Percentiles rank a stretch among this genome's conserved stretches.
phyloP scores from a whole-genome alignment of 1,139 yeast species.

The Saccharomyces hybrid region DNA sequence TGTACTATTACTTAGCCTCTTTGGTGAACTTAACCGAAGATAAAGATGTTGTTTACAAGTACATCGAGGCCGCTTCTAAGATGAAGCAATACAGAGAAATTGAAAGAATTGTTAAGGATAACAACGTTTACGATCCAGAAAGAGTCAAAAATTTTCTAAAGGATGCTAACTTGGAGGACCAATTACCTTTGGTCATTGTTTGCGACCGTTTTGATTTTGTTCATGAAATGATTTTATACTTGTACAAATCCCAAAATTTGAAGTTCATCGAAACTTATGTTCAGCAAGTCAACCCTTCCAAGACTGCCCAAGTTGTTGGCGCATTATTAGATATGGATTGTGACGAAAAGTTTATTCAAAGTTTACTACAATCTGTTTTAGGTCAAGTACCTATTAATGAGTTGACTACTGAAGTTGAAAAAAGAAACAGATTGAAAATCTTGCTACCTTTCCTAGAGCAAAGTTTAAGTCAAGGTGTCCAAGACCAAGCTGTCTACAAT shows the following conservation, averaged over 20 bases:
- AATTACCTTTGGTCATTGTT: constrained; percentile 90
- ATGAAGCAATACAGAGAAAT: constrained; percentile 88
- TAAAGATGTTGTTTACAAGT: constrained; percentile 90
- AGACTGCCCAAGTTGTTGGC: constrained; percentile 94
- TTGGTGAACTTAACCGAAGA: constrained; percentile 92
- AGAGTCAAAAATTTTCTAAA: constrained; percentile 94
- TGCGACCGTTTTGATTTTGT: constrained; percentile 90
- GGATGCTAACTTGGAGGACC: constrained; percentile 90
- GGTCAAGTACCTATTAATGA: constrained; percentile 93
- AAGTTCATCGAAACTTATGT: constrained; percentile 96
- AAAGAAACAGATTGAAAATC: constrained; percentile 86
- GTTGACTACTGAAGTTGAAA: constrained; percentile 89
- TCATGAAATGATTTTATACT: constrained; percentile 85
- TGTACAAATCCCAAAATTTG: constrained; percentile 91
- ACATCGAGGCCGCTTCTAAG: constrained; percentile 88
- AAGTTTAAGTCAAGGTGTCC: constrained; percentile 77
- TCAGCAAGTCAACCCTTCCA: constrained; percentile 91
- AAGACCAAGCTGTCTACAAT: constrained; percentile 86
- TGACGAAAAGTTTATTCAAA: constrained; percentile 82
- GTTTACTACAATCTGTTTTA: constrained; percentile 71
- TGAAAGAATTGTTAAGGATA: constrained; percentile 91
- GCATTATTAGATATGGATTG: constrained; percentile 95
- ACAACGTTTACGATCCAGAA: constrained; percentile 91
- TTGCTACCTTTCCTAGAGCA: constrained; percentile 89
- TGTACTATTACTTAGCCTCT: constrained; percentile 86